Conservation (phyloP, 192 early-diverging fungal genomes). For the Radiomyces spectabilis region DNA sequence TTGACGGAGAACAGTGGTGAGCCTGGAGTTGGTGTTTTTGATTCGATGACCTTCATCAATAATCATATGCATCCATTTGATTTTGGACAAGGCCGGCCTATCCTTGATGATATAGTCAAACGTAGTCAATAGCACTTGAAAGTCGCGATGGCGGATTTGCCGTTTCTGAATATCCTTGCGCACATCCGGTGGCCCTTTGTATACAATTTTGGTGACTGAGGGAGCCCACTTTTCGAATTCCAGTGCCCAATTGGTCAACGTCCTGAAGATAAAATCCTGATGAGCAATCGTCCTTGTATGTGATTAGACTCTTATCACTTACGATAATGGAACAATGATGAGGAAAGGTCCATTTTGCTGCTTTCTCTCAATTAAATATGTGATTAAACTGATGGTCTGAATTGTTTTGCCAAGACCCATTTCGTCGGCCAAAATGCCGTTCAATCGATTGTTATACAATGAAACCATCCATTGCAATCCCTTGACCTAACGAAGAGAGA, state of each 20-base stretch:
- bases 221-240: conserved; percentile 99
- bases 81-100: conserved; percentile 71
- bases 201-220: conserved; percentile 76
- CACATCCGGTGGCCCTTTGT: conserved; percentile 79
- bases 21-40: conserved; percentile 88
- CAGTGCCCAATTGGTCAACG: conserved; percentile 91
- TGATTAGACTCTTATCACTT: conserved; percentile 13
- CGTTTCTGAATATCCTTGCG: conserved; percentile 64
- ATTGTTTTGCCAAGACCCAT: conserved; percentile 89
- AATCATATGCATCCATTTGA: conserved; percentile 96
- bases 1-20: conserved; percentile 79
- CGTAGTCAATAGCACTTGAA: conserved; percentile 94
- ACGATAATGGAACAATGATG: conserved; percentile 94
- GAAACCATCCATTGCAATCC: conserved; percentile 99
- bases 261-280: conserved; percentile 31
- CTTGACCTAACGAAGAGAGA: conserved; percentile 45
- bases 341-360: conserved; percentile 89
- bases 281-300: background rate
- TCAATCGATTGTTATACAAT: conserved; percentile 95
- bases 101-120: conserved; percentile 97
- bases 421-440: conserved; percentile 96
- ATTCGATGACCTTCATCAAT: conserved; percentile 99
- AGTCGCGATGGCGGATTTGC: conserved; percentile 70
- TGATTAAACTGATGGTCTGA: conserved; percentile 94
- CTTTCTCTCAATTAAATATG: conserved; percentile 92